These are phyloP conservation scores for Discostella stelligeroides DNA, from an alignment of 108 stramenopile genomes.

Conservation along the genomic window DNA sequence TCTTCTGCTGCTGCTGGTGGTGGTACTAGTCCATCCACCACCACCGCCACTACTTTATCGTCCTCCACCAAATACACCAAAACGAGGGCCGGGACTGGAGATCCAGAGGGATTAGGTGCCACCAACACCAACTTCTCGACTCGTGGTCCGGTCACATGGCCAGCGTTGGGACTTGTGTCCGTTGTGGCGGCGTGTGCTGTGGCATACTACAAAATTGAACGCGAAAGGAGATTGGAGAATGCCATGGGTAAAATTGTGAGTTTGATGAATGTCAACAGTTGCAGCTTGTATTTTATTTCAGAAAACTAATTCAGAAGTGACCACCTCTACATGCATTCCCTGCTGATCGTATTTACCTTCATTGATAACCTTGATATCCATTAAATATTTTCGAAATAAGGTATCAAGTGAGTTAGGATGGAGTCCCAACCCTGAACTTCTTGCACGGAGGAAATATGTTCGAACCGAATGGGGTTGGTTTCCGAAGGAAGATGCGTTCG, in stretches of 20 bases:
- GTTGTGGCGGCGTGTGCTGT: conserved; percentile 81
- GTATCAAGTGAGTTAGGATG: conserved; percentile 87
- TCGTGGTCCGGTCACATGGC: conserved; percentile 82
- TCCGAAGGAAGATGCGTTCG: conserved; percentile 86
- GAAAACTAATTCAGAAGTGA: not conserved
- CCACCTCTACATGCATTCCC: too few species aligned
- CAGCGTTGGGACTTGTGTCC: conserved; percentile 77
- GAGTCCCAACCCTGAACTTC: conserved; percentile 84
- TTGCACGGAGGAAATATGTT: conserved; percentile 84
- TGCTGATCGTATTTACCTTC: too few species aligned
- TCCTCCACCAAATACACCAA: conserved; percentile 46
- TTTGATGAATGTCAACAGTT: not conserved
- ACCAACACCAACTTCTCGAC: conserved; percentile 24
- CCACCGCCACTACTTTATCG: too few species aligned
- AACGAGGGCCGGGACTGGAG: conserved; percentile 52
- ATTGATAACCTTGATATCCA: not conserved
- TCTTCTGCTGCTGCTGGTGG: too few species aligned
- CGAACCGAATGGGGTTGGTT: conserved; percentile 85
- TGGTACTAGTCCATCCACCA: too few species aligned
- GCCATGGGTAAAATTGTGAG: conserved; percentile 89
- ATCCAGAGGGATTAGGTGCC: conserved; percentile 33
- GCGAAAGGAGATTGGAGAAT: conserved; percentile 85
- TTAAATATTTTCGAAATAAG: conserved; percentile 12
- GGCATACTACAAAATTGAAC: conserved; percentile 85
- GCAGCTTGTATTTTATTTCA: not conserved